Base-by-base conservation (phyloP, 371 early-diverging fungal genomes). In the Nematocida sp. region DNA sequence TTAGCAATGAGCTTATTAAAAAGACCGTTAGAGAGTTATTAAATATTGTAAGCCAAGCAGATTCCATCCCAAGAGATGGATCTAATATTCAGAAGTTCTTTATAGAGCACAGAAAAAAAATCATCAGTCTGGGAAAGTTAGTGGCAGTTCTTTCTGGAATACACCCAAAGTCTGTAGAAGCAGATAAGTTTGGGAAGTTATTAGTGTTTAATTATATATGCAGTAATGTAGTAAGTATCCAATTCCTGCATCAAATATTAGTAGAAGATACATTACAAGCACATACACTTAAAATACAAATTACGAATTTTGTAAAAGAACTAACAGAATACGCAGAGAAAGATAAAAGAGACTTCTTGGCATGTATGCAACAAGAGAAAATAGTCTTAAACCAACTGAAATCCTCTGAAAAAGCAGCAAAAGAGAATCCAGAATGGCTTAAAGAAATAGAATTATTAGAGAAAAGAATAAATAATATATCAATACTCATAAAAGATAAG, bases 341-440 rank as follows among this genome's bases (percentile, higher is more conserved):
- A 70, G 80, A 78, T 4, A 78, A 62, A 33, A 27, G 57, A 40
- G 27, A 54, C 15, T 18, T 78, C 33, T 23, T 78, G 11, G 44
- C 9, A 7, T 11, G 7, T 4, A 39, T 70, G 18, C 13, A 57
- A 2, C 27, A 58, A 27, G 70, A 78, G 42, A 33, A 33, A 42
- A 2, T 13, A 18, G 71, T 78, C 6, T 69, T 78, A 33, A 13
- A 67, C 15, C 18, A 52, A 40, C 50, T 78, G 15, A 78, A 78
- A 50, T 9, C 39, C 18, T 78, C 80, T 18, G 60, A 67, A n/a
- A 78, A 78, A 27, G 80, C 67, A 13, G 80, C 80, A 27, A 54
- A 46, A 33, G 23, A 60, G 23, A 61, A 78, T 71, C 80, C 67
- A 5, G 67, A 52, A 27, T 78, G 80, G 80, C 39, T 5, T 18